Conservation (phyloP, 192 early-diverging fungal genomes). For the Linnemannia elongata region DNA sequence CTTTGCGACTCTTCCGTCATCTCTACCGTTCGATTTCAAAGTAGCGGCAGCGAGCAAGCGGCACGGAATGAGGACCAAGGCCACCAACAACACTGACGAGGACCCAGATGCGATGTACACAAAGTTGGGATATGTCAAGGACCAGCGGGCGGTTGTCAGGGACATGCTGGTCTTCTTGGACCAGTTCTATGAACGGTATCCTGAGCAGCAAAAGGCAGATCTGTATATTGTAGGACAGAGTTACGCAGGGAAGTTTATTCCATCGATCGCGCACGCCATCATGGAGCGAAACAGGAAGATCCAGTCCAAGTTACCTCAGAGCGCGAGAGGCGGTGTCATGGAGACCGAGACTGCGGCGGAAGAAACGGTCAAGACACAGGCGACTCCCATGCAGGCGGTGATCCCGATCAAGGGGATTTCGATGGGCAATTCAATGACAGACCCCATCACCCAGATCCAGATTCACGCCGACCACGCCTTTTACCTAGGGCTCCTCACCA, state of each 20-base stretch:
- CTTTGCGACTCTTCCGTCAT: neutral
- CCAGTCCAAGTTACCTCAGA: neutral
- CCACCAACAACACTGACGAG: neutral
- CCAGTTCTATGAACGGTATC: constrained; percentile 73
- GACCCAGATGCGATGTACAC: constrained; percentile 12
- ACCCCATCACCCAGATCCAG: constrained; percentile 68
- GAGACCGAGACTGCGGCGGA: neutral
- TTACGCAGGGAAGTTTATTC: constrained; percentile 81
- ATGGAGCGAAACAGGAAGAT: constrained; percentile 63
- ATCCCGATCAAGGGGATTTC: constrained; percentile 60
- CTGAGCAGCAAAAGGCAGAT: constrained; percentile 63
- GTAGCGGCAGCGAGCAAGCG: constrained; percentile 5
- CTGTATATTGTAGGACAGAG: constrained; percentile 72
- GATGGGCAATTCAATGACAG: constrained; percentile 74
- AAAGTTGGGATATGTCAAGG: constrained; percentile 70
- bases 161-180: constrained; percentile 77
- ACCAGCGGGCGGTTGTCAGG: constrained; percentile 72
- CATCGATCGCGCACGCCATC: constrained; percentile 72
- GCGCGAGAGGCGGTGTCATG: neutral
- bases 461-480: constrained; percentile 66
- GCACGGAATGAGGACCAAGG: neutral
- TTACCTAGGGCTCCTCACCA: constrained; percentile 33
- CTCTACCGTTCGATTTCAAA: neutral
- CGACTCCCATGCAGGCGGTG: neutral
- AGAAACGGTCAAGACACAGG: no score